phyloP scores from a whole-genome alignment of 345 rosid species.

The Trapa incisa region DNA sequence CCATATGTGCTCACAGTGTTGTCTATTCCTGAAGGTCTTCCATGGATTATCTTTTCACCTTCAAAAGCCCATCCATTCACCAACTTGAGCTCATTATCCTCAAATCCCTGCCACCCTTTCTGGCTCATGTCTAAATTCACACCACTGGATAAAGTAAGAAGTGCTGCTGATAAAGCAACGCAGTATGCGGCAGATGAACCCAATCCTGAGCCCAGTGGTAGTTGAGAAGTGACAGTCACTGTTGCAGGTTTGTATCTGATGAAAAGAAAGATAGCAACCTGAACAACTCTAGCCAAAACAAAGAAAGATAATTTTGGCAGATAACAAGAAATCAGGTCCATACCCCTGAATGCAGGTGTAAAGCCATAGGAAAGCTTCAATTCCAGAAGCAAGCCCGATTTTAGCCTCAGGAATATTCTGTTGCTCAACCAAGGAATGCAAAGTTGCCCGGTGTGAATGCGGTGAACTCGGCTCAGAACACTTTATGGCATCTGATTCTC shows the following conservation, averaged over 20 bases:
- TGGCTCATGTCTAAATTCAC: conserved; percentile 25
- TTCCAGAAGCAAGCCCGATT: conserved; percentile 57
- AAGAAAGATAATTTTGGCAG: not conserved
- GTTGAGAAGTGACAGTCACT: conserved; percentile 58
- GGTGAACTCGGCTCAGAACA: conserved; percentile 27
- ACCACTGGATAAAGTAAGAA: conserved; percentile 41
- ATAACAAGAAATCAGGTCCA: conserved; percentile 1
- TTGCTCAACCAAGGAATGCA: conserved; percentile 43
- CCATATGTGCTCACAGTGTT: conserved; percentile 95
- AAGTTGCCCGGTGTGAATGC: not conserved
- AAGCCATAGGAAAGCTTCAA: conserved; percentile 75
- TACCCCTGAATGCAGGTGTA: conserved; percentile 83
- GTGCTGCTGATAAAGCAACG: conserved; percentile 69
- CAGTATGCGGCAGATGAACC: conserved; percentile 89
- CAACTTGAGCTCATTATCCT: conserved; percentile 48
- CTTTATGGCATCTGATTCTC: conserved; percentile 29
- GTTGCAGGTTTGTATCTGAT: conserved; percentile 71
- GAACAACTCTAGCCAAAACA: conserved; percentile 7
- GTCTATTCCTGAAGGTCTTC: conserved; percentile 94
- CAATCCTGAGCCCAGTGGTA: conserved; percentile 81
- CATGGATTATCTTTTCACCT: conserved; percentile 91
- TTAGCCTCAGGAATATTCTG: conserved; percentile 59
- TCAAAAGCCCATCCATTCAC: conserved; percentile 92
- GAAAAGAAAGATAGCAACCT: conserved; percentile 3
- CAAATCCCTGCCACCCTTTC: conserved; percentile 41